A percentile compares a stretch with the other conserved stretches of the same genome.
phyloP scores from a whole-genome alignment of 2,329 filamentous ascomycete genomes.

The Endoconidiophora laricicola region DNA sequence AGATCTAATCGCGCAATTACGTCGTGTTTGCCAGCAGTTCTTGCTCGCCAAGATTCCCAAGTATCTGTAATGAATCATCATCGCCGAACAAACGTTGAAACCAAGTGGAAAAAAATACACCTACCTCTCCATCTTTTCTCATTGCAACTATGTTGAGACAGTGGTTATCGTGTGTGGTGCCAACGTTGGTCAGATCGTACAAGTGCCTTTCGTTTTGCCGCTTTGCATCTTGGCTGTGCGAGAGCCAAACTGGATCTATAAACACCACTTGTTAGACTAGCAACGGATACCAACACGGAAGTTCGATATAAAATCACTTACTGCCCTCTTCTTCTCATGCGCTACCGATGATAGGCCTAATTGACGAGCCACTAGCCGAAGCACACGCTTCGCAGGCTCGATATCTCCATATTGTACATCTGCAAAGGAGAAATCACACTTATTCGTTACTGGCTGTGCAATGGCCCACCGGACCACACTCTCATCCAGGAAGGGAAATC shows the following conservation, averaged over 20 bases:
- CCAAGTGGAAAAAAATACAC: too few relatives aligned
- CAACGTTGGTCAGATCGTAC: background rate
- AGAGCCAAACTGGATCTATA: slow-evolving; percentile 64
- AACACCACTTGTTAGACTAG: background rate
- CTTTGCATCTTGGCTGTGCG: slow-evolving; percentile 70
- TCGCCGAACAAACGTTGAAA: slow-evolving; percentile 22
- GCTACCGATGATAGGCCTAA: slow-evolving; percentile 3
- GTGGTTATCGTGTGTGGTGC: too few relatives aligned
- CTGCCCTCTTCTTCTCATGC: slow-evolving; percentile 7
- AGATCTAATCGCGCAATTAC: too few relatives aligned
- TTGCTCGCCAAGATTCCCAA: slow-evolving; percentile 36
- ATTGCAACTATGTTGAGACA: too few relatives aligned
- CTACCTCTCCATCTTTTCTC: too few relatives aligned
- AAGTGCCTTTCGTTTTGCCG: slow-evolving; percentile 50
- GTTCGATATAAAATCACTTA: background rate
- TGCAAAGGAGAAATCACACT: slow-evolving; percentile 56
- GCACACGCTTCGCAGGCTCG: slow-evolving; percentile 65
- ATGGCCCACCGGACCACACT: slow-evolving; percentile 69
- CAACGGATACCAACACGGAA: too few relatives aligned
- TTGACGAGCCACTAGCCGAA: slow-evolving; percentile 23
- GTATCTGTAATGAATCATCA: slow-evolving; percentile 59
- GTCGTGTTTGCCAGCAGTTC: too few relatives aligned
- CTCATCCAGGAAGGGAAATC: slow-evolving; percentile 87
- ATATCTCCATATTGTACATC: slow-evolving; percentile 22
- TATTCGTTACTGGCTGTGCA: slow-evolving; percentile 56